A percentile compares a stretch with the other conserved stretches of the same genome.
phyloP scores from a whole-genome alignment of 1,139 yeast genomes.

The Protomyces gravidus region DNA sequence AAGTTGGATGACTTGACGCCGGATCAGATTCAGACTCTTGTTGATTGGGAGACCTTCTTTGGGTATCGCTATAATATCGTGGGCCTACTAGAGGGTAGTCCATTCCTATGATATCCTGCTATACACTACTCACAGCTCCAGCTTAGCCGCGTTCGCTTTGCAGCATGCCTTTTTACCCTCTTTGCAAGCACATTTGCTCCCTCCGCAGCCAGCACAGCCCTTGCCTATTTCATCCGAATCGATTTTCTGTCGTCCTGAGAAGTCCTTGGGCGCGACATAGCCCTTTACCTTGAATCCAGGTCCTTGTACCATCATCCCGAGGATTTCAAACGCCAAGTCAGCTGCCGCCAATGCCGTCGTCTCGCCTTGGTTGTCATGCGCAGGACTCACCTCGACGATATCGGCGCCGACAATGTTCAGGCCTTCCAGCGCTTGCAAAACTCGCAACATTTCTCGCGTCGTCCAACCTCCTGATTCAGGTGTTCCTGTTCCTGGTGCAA shows the following conservation, averaged over 20 bases:
- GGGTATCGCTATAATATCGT: slow-evolving; percentile 63
- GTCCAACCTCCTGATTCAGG: slow-evolving; percentile 79
- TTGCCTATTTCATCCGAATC: neutral
- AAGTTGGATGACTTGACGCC: slow-evolving; percentile 56
- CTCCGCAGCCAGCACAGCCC: slow-evolving; percentile 9
- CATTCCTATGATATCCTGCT: neutral
- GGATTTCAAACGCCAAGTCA: slow-evolving; percentile 63
- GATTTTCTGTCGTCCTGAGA: neutral
- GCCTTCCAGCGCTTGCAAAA: slow-evolving; percentile 55
- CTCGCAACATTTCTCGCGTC: slow-evolving; percentile 65
- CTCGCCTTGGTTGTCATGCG: slow-evolving; percentile 61
- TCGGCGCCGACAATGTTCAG: slow-evolving; percentile 72
- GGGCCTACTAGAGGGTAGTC: slow-evolving; percentile 35
- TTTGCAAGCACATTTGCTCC: slow-evolving; percentile 5
- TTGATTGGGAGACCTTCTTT: slow-evolving; percentile 85
- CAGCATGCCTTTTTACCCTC: slow-evolving; percentile 11
- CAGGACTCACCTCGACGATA: slow-evolving; percentile 72
- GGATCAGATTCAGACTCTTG: slow-evolving; percentile 61
- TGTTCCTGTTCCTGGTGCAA: slow-evolving; percentile 80
- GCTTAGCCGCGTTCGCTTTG: neutral
- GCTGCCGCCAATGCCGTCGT: slow-evolving; percentile 73
- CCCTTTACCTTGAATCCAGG: slow-evolving; percentile 27
- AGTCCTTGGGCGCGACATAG: slow-evolving; percentile 14
- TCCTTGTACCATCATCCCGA: slow-evolving; percentile 68
- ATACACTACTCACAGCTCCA: neutral